Base-by-base conservation (phyloP, 352 stramenopile species). In the Phytopythium sindhum region DNA sequence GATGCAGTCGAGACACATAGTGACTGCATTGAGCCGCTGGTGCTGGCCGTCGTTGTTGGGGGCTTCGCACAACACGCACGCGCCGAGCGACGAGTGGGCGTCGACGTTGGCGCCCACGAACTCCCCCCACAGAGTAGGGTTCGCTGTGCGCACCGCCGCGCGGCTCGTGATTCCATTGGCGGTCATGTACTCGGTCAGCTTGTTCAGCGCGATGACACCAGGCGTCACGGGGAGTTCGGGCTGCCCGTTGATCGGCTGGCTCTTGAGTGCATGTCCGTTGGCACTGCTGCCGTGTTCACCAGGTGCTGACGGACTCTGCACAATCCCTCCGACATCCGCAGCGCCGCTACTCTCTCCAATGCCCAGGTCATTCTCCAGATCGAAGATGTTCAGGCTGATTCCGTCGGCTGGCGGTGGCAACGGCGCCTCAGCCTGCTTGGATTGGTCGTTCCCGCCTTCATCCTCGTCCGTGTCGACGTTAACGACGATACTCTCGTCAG, bases 1-100 rank as follows among this genome's bases (percentile, higher is more conserved):
- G 24, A 86, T 51, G 45, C 80, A 89, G 1, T 50, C 52, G 28
- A 73, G 51, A 70, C 80, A 89, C 35, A 89, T 45, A n/a, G 83
- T 73, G 29, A 70, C 71, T 11, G 72, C 72, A 52, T 88, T 89
- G 39, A 88, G 69, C 2, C 78, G 74, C 60, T 89, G 80, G 37
- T 87, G 74, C 41, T 57, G 54, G 7, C 74, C 78, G 57, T 74
- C 62, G 55, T 1, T 9, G 48, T 84, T 83, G 11, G 69, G 69
- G 29, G 64, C 44, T 2, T 71, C 70, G 52, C 80, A 89, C 50
- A 84, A 54, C 61, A 67, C 68, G 28, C 80, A 89, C 35, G 37
- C 37, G 14, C 69, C 58, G 37, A 76, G 60, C 4, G 63, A 42
- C 8, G 60, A 48, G 21, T 67, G 54, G 33, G 74, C 15, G 4